Evolutionary conservation across 2,329 filamentous ascomycete species (phyloP).

Genomic region (Penicillium sp.): DNA sequence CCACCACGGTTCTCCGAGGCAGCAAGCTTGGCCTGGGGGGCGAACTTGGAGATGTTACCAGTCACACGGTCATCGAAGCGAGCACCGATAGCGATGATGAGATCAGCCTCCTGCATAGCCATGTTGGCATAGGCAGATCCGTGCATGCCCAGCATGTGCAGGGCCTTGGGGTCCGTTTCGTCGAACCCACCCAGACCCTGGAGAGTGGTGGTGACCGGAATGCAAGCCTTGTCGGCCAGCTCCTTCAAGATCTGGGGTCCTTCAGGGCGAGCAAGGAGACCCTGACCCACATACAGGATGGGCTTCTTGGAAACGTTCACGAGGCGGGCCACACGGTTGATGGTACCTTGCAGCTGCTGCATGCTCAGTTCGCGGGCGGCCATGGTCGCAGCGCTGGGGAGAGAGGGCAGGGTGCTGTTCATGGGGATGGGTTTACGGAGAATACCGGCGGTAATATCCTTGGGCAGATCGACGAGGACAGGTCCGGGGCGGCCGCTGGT

Average conservation of each 20-base stretch:
- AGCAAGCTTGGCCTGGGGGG: conserved; percentile 75
- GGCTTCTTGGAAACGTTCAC: conserved; percentile 89
- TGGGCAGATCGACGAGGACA: conserved; percentile 89
- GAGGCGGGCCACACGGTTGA: conserved; percentile 68
- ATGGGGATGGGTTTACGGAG: conserved; percentile 76
- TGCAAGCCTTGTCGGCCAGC: conserved; percentile 76
- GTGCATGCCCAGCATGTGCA: conserved; percentile 99
- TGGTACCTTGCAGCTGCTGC: conserved; percentile 63
- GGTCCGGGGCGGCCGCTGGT: conserved; percentile 88
- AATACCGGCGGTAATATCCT: conserved; percentile 84
- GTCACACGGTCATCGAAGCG: conserved; percentile 97
- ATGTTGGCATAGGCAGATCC: conserved; percentile 95
- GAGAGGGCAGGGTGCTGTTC: conserved; percentile 60
- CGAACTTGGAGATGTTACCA: conserved; percentile 70
- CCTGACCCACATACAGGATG: conserved; percentile 88
- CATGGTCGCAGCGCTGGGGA: conserved; percentile 76
- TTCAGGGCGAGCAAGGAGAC: conserved; percentile 69
- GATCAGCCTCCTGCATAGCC: conserved; percentile 91
- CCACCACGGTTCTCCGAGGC: conserved; percentile 78
- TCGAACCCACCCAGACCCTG: conserved; percentile 88
- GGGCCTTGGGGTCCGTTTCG: conserved; percentile 82
- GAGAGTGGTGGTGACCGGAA: conserved; percentile 91
- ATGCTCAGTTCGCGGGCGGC: conserved; percentile 65
- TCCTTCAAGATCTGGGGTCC: conserved; percentile 72
- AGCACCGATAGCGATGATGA: conserved; percentile 87